Percentiles rank a stretch among this genome's conserved stretches.
Conservation (phyloP, 2,329 filamentous ascomycete species). For the Ascochyta rabiei region DNA sequence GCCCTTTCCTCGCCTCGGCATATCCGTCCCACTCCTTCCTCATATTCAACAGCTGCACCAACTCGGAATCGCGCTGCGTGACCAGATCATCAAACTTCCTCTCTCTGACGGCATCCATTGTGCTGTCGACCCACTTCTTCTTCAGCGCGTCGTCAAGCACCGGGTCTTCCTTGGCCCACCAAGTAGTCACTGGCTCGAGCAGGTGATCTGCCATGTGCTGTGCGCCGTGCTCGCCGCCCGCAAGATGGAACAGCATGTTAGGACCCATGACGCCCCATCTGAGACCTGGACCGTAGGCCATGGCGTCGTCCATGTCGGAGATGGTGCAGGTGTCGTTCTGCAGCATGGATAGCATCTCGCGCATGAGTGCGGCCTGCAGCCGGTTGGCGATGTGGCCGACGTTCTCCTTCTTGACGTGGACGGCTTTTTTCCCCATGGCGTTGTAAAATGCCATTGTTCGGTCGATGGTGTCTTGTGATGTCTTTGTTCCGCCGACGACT, state of each 20-base stretch:
- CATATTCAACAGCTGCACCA: constrained; percentile 20
- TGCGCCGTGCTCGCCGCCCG: constrained; percentile 23
- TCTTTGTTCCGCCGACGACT: constrained; percentile 43
- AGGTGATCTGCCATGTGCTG: constrained; percentile 26
- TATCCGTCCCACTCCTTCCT: constrained; percentile 21
- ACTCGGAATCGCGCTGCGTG: constrained; percentile 21
- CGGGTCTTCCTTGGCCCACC: constrained; percentile 22
- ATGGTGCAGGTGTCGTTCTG: constrained; percentile 21
- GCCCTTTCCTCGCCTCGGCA: constrained; percentile 33
- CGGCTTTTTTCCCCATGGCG: constrained; percentile 49
- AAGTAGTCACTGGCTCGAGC: constrained; percentile 23
- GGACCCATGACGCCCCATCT: constrained; percentile 29
- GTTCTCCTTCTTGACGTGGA: constrained; percentile 43
- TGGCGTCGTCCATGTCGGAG: constrained; percentile 24
- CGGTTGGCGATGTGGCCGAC: constrained; percentile 55
- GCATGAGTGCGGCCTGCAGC: constrained; percentile 44
- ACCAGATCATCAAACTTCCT: constrained; percentile 18
- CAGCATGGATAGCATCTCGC: constrained; percentile 23
- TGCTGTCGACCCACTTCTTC: constrained; percentile 25
- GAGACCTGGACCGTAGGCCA: constrained; percentile 23
- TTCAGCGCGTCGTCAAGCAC: constrained; percentile 22
- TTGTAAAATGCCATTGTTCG: constrained; percentile 49
- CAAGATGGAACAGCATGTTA: constrained; percentile 21
- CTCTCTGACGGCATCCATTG: constrained; percentile 14
- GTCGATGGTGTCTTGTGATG: constrained; percentile 26